Evolutionary conservation across 1,139 yeast species (phyloP).

Genomic region (Diutina mesorugosa): DNA sequence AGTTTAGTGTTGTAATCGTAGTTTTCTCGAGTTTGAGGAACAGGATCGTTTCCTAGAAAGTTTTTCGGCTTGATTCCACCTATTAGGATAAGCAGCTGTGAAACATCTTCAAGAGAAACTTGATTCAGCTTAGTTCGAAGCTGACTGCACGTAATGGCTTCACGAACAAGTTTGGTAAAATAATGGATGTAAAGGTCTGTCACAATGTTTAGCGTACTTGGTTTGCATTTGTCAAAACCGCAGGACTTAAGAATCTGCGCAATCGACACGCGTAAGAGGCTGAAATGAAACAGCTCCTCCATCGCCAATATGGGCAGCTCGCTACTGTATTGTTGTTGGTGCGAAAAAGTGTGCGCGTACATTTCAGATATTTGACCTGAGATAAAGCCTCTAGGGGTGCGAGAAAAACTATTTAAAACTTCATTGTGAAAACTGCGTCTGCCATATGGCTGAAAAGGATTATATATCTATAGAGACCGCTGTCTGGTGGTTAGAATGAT

Average conservation of each 20-base stretch:
- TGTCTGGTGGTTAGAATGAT: too few species aligned
- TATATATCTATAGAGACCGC: too few species aligned
- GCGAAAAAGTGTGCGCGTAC: neutral
- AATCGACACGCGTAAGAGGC: neutral
- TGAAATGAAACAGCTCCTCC: conserved; percentile 1
- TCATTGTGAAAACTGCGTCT: too few species aligned
- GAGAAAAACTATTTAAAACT: too few species aligned
- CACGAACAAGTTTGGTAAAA: neutral
- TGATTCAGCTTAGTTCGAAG: neutral
- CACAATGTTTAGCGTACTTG: neutral
- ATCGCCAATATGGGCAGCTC: neutral
- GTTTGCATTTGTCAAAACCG: conserved; percentile 1
- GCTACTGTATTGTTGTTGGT: neutral
- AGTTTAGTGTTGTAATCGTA: conserved; percentile 23
- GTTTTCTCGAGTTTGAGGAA: conserved; percentile 1
- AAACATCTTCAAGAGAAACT: neutral
- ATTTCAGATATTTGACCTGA: neutral
- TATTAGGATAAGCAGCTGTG: neutral
- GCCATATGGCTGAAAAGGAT: too few species aligned
- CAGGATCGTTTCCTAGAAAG: neutral
- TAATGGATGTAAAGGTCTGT: conserved; percentile 1
- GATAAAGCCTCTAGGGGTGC: too few species aligned
- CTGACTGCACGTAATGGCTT: neutral
- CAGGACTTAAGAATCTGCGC: neutral
- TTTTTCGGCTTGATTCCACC: neutral